phyloP scores from a whole-genome alignment of 805 yeast genomes.

The Yarrowia bubula region DNA sequence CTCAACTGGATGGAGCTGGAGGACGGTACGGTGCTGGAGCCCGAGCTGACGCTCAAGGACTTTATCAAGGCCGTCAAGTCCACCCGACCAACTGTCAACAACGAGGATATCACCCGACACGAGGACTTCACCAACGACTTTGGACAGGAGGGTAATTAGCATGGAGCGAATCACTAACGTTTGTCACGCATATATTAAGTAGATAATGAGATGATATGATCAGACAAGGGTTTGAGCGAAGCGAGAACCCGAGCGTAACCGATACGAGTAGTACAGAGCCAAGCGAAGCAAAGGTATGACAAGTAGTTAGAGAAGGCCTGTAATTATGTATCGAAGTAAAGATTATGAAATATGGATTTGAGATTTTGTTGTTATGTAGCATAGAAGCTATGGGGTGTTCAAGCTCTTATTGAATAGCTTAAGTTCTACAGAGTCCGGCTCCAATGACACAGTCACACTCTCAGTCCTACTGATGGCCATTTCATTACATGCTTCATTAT shows the following conservation, averaged over 20 bases:
- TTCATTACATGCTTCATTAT: slow-evolving; percentile 10
- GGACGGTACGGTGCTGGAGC: slow-evolving; percentile 86
- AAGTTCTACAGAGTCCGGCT: too few relatives aligned
- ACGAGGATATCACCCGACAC: slow-evolving; percentile 75
- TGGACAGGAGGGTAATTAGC: slow-evolving; percentile 91
- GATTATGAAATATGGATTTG: too few relatives aligned
- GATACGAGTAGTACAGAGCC: too few relatives aligned
- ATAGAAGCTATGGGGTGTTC: too few relatives aligned
- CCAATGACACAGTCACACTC: background rate
- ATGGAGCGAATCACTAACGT: slow-evolving; percentile 19
- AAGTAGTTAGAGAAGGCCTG: too few relatives aligned
- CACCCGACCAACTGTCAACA: slow-evolving; percentile 93
- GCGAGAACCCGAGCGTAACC: too few relatives aligned
- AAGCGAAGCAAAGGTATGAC: background rate
- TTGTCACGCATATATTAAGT: slow-evolving; percentile 22
- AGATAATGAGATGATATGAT: slow-evolving; percentile 19
- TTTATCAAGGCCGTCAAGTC: slow-evolving; percentile 88
- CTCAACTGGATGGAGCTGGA: slow-evolving; percentile 92
- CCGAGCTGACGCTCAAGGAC: slow-evolving; percentile 84
- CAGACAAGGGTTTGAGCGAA: background rate
- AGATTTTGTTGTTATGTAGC: too few relatives aligned
- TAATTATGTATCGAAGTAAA: too few relatives aligned
- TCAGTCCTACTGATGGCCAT: too few relatives aligned
- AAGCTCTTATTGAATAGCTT: too few relatives aligned
- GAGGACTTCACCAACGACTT: slow-evolving; percentile 88